Evolutionary conservation across 2,329 filamentous ascomycete species (phyloP).

Genomic region (Helotiales sp.): DNA sequence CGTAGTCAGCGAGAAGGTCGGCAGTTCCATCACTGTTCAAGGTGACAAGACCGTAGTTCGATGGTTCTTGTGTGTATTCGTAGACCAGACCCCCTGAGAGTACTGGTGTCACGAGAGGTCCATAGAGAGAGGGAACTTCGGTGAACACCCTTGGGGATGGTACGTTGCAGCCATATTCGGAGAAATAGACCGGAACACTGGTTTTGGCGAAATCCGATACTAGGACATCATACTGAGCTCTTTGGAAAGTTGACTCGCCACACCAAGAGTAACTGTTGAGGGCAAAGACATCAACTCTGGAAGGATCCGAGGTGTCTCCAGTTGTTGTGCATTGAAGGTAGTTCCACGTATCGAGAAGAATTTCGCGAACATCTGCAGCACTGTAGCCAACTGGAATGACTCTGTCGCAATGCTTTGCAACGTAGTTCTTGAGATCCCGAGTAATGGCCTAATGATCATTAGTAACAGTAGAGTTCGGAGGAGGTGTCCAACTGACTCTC

Average conservation of each 20-base stretch:
- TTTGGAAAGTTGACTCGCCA: conserved; percentile 64
- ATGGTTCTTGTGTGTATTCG: conserved; percentile 76
- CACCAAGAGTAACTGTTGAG: conserved; percentile 81
- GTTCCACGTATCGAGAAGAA: conserved; percentile 76
- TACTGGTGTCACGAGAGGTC: conserved; percentile 67
- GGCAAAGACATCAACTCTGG: conserved; percentile 75
- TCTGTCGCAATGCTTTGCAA: conserved; percentile 71
- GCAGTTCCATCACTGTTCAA: conserved; percentile 63
- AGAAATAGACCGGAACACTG: conserved; percentile 80
- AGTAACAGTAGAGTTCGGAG: conserved; percentile 1
- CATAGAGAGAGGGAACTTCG: conserved; percentile 76
- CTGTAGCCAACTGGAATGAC: conserved; percentile 80
- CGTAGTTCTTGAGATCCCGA: conserved; percentile 81
- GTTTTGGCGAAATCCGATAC: conserved; percentile 68
- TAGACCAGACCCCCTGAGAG: conserved; percentile 82
- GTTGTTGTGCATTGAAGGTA: conserved; percentile 71
- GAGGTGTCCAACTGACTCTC: conserved; percentile 45
- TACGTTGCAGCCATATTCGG: conserved; percentile 80
- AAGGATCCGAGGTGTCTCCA: conserved; percentile 60
- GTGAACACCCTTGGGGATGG: conserved; percentile 74
- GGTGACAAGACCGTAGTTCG: conserved; percentile 68
- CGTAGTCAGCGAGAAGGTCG: conserved; percentile 67
- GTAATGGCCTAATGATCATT: conserved; percentile 65
- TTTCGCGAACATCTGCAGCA: conserved; percentile 75
- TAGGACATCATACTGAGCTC: conserved; percentile 66